Evolutionary conservation across 1,284 basidiomycete species (phyloP).

Genomic region (Lentinula novae-zelandiae): DNA sequence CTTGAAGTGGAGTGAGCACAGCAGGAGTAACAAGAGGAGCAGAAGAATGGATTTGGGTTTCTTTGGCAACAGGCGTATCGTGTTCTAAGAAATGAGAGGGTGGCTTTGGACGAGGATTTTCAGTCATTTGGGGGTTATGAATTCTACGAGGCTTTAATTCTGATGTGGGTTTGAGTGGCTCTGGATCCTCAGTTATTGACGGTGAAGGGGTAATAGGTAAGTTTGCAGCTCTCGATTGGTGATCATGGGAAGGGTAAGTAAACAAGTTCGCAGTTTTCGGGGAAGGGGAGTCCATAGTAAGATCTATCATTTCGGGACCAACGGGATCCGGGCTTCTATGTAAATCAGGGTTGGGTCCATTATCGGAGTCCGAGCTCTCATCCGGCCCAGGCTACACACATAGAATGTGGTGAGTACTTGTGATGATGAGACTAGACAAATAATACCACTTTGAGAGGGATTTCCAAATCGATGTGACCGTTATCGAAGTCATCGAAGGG

Average conservation of each 20-base stretch:
- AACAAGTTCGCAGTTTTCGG: neutral
- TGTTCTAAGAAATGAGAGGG: neutral
- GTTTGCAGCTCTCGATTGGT: neutral
- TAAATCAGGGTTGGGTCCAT: neutral
- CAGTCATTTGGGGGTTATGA: neutral
- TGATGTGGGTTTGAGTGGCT: neutral
- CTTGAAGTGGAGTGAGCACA: neutral
- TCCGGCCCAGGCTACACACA: neutral
- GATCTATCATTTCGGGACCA: neutral
- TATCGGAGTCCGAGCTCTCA: neutral
- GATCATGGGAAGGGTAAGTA: neutral
- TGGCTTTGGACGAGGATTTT: neutral
- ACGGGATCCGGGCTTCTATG: neutral
- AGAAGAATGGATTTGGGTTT: neutral
- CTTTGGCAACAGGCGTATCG: neutral
- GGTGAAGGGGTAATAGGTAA: neutral
- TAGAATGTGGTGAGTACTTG: neutral
- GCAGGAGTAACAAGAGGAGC: neutral
- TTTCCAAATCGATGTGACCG: neutral
- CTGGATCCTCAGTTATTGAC: neutral
- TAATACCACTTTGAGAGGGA: neutral
- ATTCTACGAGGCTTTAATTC: neutral
- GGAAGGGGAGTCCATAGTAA: neutral
- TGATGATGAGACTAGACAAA: too few species aligned
- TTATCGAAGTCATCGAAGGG: neutral